Conservation (phyloP, 768 basidiomycete genomes). For the Tylopilus sp. region DNA sequence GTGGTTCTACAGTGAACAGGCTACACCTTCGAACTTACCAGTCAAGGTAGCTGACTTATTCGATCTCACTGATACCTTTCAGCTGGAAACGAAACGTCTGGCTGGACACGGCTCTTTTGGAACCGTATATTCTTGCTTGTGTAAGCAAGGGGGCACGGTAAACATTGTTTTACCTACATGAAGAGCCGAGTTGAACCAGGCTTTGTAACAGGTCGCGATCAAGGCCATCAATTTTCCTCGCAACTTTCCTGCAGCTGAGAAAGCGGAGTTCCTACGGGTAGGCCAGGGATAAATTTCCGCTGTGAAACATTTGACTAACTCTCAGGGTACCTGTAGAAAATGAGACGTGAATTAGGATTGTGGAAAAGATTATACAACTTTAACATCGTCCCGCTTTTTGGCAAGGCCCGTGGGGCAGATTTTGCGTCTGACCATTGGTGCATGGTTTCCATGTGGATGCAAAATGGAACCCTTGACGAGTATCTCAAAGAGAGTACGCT, state of each 20-base stretch:
- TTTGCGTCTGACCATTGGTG: slow-evolving; percentile 5
- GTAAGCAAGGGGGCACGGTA: not conserved
- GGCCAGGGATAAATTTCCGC: not conserved
- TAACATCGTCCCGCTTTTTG: slow-evolving; percentile 10
- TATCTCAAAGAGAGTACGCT: not conserved
- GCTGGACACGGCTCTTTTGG: not conserved
- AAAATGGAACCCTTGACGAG: not conserved
- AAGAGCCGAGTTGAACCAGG: not conserved
- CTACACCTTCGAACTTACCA: not conserved
- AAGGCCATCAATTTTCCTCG: not conserved
- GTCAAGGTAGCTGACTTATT: not conserved
- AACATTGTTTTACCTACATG: not conserved
- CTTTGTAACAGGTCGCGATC: not conserved
- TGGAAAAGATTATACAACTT: slow-evolving; percentile 6
- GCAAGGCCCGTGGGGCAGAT: not conserved
- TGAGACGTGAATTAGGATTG: slow-evolving; percentile 1
- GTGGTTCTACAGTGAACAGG: not conserved
- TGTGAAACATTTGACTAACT: not conserved
- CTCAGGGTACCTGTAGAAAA: not conserved
- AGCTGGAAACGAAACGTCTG: not conserved
- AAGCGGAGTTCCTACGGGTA: not conserved
- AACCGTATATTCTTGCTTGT: not conserved
- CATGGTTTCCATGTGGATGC: slow-evolving; percentile 10
- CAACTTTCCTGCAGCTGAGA: not conserved
- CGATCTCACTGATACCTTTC: slow-evolving; percentile 1